phyloP scores from a whole-genome alignment of 169 alveolate genomes.

The Babesia gibsoni region DNA sequence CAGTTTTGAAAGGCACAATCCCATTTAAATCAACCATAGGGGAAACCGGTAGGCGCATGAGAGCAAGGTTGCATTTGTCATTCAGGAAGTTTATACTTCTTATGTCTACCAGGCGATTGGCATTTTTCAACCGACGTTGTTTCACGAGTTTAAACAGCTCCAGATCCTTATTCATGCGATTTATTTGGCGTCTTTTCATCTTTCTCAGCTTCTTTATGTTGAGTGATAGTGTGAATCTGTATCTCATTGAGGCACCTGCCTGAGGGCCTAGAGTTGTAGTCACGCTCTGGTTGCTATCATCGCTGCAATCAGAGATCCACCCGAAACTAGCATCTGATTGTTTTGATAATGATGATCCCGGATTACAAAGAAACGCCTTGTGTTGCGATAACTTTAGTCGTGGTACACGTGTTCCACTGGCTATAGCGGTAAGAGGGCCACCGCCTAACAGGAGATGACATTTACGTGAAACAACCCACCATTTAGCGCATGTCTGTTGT shows the following conservation, averaged over 20 bases:
- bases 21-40: slow-evolving; percentile 68
- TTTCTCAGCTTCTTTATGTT: slow-evolving; percentile 15
- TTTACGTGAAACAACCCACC: too few species aligned
- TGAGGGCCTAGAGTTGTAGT: too few species aligned
- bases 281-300: too few species aligned
- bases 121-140: slow-evolving; percentile 38
- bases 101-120: slow-evolving; percentile 68
- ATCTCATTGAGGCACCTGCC: too few species aligned
- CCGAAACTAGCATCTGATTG: too few species aligned
- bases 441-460: too few species aligned
- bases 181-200: slow-evolving; percentile 36
- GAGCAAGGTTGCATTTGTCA: slow-evolving; percentile 67
- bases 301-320: too few species aligned
- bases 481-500: too few species aligned
- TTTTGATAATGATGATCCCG: neutral
- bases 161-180: slow-evolving; percentile 47
- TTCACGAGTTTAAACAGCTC: slow-evolving; percentile 43
- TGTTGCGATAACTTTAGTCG: neutral
- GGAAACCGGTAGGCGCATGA: slow-evolving; percentile 70
- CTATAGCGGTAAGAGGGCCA: too few species aligned
- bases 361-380: neutral
- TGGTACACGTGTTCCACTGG: too few species aligned
- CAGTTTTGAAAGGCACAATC: slow-evolving; percentile 72
- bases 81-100: slow-evolving; percentile 69
- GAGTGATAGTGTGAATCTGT: neutral